Evolutionary conservation across 768 basidiomycete genomes (phyloP).

Genomic region (Leucocoprinus sp.): DNA sequence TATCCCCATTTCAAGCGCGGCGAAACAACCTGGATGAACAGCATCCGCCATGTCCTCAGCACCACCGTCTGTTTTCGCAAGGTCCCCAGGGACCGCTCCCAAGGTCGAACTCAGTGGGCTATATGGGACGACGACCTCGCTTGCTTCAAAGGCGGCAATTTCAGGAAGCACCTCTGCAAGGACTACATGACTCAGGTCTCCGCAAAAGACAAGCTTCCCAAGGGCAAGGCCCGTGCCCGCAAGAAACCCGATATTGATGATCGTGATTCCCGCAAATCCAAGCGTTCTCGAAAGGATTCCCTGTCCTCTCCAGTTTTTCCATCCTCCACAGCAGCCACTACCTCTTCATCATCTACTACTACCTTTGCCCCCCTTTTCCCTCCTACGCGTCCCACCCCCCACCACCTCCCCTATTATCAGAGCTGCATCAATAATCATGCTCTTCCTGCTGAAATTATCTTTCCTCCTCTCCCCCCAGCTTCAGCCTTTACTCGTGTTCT

Average conservation of each 20-base stretch:
- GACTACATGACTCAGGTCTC: conserved; percentile 33
- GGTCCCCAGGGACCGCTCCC: conserved; percentile 62
- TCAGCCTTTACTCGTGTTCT: conserved; percentile 21
- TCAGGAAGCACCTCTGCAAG: conserved; percentile 54
- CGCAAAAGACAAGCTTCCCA: conserved; percentile 26
- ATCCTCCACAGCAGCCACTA: conserved; percentile 17
- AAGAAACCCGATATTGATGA: conserved; percentile 28
- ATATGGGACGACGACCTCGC: conserved; percentile 76
- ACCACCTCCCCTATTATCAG: conserved; percentile 72
- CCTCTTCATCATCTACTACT: conserved; percentile 17
- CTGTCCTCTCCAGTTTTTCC: conserved; percentile 15
- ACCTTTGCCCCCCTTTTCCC: conserved; percentile 38
- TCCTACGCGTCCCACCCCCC: conserved; percentile 43
- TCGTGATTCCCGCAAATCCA: conserved; percentile 33
- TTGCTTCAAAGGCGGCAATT: conserved; percentile 81
- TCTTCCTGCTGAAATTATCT: conserved; percentile 55
- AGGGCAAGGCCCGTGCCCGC: conserved; percentile 26
- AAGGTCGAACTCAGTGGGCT: conserved; percentile 83
- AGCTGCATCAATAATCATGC: conserved; percentile 40
- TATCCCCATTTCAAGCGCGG: conserved; percentile 91
- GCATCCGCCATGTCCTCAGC: conserved; percentile 92
- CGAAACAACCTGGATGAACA: conserved; percentile 97
- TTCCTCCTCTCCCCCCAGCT: conserved; percentile 60
- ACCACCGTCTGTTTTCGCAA: conserved; percentile 91
- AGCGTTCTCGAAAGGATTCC: conserved; percentile 38